Evolutionary conservation across 441 rosid species (phyloP), one percentile per base, ranked within the genome.

Genomic region (Syzygium syzygioides): DNA sequence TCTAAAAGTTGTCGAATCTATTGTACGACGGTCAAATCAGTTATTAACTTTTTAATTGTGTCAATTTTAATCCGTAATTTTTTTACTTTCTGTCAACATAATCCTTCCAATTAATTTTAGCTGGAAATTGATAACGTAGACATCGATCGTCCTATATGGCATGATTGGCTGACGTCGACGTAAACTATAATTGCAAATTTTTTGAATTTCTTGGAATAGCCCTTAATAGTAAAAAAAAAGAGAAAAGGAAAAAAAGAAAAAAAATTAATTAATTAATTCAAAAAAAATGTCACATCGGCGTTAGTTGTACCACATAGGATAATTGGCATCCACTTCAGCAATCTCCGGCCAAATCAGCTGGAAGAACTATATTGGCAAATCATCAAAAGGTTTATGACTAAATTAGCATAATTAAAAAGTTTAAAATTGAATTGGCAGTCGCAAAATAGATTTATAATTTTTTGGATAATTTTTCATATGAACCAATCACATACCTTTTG

Each of bases 301-400:
- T 34, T 9, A 12, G 1, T 10, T 34, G 1, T 19, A 7, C 6
- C 8, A 19, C 10, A 7, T 37, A 8, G 1, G 4, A 68, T 4
- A 19, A 3, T 5, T 5, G 0, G 4, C 0, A 0, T 41, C 12
- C 1, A 19, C 1, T 0, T 19, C 0, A 34, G 0, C 4, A 68
- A 68, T 34, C 13, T 68, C 4, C 10, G 11, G 1, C 3, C 0
- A 2, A 68, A 19, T 19, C 19, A 5, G 3, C 0, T 0, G 0
- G 9, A 68, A 68, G 0, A 2, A 19, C 14, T 34, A 10, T 10
- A 68, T 34, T 5, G 14, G 20, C 3, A 68, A 32, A 66, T 32
- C 3, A 1, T 66, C 1, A 7, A 66, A 32, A 32, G 1, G 2
- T 15, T 30, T 64, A 30, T 1, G 1, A 34, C 10, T 34, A 68